phyloP scores from a whole-genome alignment of 345 rosid species.

The Tarenaya hassleriana region DNA sequence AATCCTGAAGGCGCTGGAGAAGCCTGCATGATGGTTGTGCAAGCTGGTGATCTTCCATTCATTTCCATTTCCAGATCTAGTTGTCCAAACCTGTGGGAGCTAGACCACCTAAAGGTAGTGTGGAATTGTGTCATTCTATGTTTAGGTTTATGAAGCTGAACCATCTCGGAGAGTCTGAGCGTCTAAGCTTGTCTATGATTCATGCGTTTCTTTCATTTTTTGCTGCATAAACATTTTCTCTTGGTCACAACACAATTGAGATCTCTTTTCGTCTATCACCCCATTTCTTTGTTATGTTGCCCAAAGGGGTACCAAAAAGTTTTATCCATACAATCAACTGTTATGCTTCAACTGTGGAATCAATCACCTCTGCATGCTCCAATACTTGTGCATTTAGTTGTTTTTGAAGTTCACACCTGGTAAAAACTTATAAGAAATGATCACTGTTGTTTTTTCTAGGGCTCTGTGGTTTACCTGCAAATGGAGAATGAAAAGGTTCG shows the following conservation, averaged over 20 bases:
- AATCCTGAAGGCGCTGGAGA: constrained; percentile 58
- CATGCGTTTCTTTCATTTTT: not conserved
- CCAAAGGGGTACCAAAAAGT: no score
- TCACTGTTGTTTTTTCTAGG: constrained; percentile 32
- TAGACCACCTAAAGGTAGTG: constrained; percentile 58
- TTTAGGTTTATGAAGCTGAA: not conserved
- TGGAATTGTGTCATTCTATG: constrained; percentile 5
- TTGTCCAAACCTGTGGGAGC: constrained; percentile 40
- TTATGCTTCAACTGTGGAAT: no score
- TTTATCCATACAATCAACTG: no score
- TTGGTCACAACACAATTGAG: no score
- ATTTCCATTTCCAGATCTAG: constrained; percentile 42
- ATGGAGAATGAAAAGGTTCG: constrained; percentile 71
- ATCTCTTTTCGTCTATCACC: no score
- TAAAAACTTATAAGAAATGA: no score
- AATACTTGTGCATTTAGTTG: no score
- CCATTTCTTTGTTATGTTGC: no score
- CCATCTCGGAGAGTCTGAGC: no score
- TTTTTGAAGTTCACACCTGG: no score
- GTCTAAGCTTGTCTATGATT: not conserved
- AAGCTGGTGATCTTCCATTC: constrained; percentile 64
- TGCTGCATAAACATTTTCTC: not conserved
- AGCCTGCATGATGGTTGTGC: constrained; percentile 73
- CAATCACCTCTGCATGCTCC: no score
- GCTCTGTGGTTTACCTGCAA: constrained; percentile 39